Evolutionary conservation across 805 yeast genomes (phyloP).

Genomic region (Candida ascalaphidarum): DNA sequence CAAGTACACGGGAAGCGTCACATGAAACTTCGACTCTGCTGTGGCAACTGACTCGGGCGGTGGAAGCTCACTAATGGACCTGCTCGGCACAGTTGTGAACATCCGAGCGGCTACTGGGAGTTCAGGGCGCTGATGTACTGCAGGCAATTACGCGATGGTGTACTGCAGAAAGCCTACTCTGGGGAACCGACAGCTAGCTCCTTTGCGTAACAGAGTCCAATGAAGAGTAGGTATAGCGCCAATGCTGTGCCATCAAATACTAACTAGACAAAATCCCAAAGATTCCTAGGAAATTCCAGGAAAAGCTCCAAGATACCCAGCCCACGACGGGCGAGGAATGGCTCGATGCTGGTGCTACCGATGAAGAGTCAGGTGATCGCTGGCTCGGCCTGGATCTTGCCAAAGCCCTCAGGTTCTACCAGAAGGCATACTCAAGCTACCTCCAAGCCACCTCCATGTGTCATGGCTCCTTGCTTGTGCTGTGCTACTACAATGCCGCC

Average conservation of each 20-base stretch:
- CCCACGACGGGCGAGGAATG: constrained; percentile 43
- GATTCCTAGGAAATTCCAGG: too few relatives aligned
- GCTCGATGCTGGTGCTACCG: constrained; percentile 47
- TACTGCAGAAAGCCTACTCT: too few relatives aligned
- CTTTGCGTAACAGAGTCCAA: too few relatives aligned
- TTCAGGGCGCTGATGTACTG: too few relatives aligned
- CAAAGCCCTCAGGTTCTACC: constrained; percentile 58
- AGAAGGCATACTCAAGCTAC: constrained; percentile 44
- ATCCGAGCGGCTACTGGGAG: too few relatives aligned
- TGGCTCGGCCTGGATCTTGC: constrained; percentile 62
- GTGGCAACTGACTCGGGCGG: not conserved
- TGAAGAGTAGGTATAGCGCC: too few relatives aligned
- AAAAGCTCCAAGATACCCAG: too few relatives aligned
- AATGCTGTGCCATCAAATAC: too few relatives aligned
- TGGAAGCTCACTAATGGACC: not conserved
- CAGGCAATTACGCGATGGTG: too few relatives aligned
- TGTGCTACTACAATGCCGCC: constrained; percentile 51
- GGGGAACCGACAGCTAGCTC: too few relatives aligned
- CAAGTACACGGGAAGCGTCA: not conserved
- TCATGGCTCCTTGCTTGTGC: constrained; percentile 14
- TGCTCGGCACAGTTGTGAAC: not conserved
- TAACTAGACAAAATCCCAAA: too few relatives aligned
- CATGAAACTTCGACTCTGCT: not conserved
- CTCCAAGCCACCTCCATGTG: constrained; percentile 19
- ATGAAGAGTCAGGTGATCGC: constrained; percentile 71